Conservation (phyloP, 768 basidiomycete species). For the Melanogaster broomeanus region DNA sequence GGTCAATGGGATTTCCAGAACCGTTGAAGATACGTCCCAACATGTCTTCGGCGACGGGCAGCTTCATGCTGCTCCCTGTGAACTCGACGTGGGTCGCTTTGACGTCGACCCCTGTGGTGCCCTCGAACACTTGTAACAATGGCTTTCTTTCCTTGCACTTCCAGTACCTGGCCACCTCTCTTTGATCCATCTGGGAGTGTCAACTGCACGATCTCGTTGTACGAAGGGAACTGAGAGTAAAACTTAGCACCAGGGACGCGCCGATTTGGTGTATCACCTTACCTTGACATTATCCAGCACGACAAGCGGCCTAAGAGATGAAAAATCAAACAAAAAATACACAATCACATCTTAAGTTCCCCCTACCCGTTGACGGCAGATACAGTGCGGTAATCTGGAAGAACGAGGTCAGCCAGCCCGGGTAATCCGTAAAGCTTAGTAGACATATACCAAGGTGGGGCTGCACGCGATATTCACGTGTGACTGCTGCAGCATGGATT, state of each 20-base stretch:
- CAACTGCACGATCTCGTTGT: slow-evolving; percentile 97
- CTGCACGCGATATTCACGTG: slow-evolving; percentile 83
- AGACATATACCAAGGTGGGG: slow-evolving; percentile 74
- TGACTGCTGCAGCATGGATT: slow-evolving; percentile 88
- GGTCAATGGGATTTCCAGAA: slow-evolving; percentile 95
- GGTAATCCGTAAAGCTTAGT: slow-evolving; percentile 1
- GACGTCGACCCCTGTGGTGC: slow-evolving; percentile 96
- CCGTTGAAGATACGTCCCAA: slow-evolving; percentile 99
- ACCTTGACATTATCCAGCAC: slow-evolving; percentile 99
- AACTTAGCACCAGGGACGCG: slow-evolving; percentile 12
- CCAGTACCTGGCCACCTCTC: slow-evolving; percentile 96
- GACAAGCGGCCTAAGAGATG: slow-evolving; percentile 77
- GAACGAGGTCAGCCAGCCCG: slow-evolving; percentile 11
- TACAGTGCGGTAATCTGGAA: slow-evolving; percentile 93
- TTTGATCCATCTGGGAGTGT: slow-evolving; percentile 94
- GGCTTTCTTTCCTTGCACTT: slow-evolving; percentile 98
- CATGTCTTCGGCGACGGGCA: slow-evolving; percentile 99
- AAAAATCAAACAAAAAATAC: slow-evolving; percentile 10
- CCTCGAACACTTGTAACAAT: slow-evolving; percentile 99
- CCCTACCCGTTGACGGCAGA: slow-evolving; percentile 96
- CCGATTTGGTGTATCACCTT: slow-evolving; percentile 19
- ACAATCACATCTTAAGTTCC: neutral
- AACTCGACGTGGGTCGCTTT: slow-evolving; percentile 98
- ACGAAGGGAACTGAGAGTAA: slow-evolving; percentile 80
- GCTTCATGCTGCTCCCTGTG: slow-evolving; percentile 97